Conservation (phyloP, 441 rosid species). For the Adansonia grandidieri region DNA sequence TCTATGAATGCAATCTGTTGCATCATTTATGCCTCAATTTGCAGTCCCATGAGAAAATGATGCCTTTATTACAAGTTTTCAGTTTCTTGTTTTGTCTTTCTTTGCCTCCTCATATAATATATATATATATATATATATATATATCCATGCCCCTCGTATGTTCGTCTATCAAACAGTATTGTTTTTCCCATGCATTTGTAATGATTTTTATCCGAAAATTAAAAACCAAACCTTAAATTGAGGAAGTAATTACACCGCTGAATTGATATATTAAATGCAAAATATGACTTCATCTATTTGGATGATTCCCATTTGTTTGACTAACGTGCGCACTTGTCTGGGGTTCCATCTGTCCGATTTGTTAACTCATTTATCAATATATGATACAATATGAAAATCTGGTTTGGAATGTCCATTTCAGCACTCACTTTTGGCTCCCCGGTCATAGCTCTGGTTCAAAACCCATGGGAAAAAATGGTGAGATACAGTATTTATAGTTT, state of each 20-base stretch:
- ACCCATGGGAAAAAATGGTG: neutral
- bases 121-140: neutral
- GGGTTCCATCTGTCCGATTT: neutral
- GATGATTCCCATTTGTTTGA: neutral
- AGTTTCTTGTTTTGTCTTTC: slow-evolving; percentile 34
- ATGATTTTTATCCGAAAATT: neutral
- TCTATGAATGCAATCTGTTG: slow-evolving; percentile 39
- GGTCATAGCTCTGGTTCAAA: neutral
- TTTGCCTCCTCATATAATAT: slow-evolving; percentile 23
- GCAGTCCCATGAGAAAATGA: slow-evolving; percentile 50
- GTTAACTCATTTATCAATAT: neutral
- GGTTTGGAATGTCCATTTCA: neutral
- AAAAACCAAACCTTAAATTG: neutral
- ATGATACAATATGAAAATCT: neutral
- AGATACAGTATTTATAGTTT: neutral
- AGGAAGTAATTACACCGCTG: neutral
- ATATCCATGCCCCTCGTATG: neutral
- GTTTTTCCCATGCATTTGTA: neutral
- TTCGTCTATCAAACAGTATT: neutral
- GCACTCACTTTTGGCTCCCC: neutral
- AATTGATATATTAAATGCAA: neutral
- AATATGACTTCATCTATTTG: neutral
- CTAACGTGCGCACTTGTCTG: neutral
- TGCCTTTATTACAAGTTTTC: slow-evolving; percentile 31
- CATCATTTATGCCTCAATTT: slow-evolving; percentile 54